Conservation (phyloP, 257 asterid genomes). For the Perilla frutescens region DNA sequence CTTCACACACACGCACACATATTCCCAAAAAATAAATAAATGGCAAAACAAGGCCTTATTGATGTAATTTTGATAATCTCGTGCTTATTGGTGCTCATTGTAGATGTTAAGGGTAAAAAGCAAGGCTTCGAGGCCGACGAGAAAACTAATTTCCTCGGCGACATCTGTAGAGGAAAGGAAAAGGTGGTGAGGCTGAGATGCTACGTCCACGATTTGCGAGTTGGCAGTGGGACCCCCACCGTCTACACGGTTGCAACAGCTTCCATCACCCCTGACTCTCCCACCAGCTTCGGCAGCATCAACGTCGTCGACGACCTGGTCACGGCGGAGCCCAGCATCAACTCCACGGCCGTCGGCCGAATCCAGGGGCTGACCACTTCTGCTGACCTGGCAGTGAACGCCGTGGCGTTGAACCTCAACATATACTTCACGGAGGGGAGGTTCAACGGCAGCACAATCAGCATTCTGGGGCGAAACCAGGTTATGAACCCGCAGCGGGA, state of each 20-base stretch:
- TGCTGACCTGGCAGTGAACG: neutral
- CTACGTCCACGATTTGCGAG: constrained; percentile 20
- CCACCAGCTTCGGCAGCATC: constrained; percentile 11
- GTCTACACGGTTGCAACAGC: constrained; percentile 18
- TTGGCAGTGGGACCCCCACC: constrained; percentile 15
- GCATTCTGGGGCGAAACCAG: constrained; percentile 8
- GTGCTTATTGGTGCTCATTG: too few species aligned
- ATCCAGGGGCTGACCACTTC: constrained; percentile 49
- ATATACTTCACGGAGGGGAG: constrained; percentile 12
- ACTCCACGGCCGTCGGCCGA: constrained; percentile 48
- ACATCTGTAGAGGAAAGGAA: neutral
- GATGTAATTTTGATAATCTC: too few species aligned
- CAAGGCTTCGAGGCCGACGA: too few species aligned
- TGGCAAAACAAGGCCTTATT: too few species aligned
- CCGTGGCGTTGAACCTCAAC: constrained; percentile 15
- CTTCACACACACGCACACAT: too few species aligned
- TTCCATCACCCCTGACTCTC: neutral
- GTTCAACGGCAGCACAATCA: constrained; percentile 21
- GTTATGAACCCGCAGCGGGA: neutral
- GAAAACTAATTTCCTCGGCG: too few species aligned
- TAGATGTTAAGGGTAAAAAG: too few species aligned
- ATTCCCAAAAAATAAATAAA: too few species aligned
- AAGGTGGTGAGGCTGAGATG: neutral
- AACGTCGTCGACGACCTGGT: constrained; percentile 41
- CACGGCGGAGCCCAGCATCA: constrained; percentile 35